Evolutionary conservation across 768 basidiomycete genomes (phyloP), one percentile per base, ranked within the genome.

Genomic region (Lentinula sp.): DNA sequence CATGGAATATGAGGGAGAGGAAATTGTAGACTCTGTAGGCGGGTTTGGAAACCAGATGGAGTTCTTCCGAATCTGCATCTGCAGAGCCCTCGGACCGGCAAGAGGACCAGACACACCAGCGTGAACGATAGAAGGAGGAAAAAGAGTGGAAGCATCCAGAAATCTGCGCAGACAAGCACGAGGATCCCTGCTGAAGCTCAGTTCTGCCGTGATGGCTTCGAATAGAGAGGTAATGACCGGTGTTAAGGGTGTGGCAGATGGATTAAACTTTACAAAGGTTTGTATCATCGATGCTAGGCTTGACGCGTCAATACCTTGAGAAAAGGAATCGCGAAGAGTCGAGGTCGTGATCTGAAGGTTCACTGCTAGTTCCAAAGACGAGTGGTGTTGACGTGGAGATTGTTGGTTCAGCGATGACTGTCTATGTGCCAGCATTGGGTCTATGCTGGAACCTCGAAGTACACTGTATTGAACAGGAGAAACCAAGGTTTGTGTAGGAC

Each of bases 51-150:
- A 73, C 85, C 84, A 86, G 6, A 78, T 78, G 0, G 84, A 78
- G 40, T 79, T 74, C 64, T 80, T 86, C 62, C 85, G 80, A 23
- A 86, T 80, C 32, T 78, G 79, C 73, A 81, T 84, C 63, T 84
- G 83, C 13, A 87, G 73, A 3, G 84, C 84, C 13, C 84, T 76
- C 0, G 80, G 74, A 23, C 84, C 85, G 3, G 85, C 80, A 6
- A 80, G 70, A 0, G 84, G 81, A 4, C 85, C 85, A 1, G 79
- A 68, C 8, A 80, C 75, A 40, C 82, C 83, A 3, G 84, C 84
- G 63, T 86, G 85, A 4, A 78, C 69, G 31, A 86, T 68, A 0
- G 73, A 70, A 23, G 69, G 55, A n/a, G 80, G 70, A 56, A 86
- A 83, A 61, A 82, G 84, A 5, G 76, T 64, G 9, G 80, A 80